Evolutionary conservation across 805 yeast genomes (phyloP).

Genomic region (Lachancea dasiensis): DNA sequence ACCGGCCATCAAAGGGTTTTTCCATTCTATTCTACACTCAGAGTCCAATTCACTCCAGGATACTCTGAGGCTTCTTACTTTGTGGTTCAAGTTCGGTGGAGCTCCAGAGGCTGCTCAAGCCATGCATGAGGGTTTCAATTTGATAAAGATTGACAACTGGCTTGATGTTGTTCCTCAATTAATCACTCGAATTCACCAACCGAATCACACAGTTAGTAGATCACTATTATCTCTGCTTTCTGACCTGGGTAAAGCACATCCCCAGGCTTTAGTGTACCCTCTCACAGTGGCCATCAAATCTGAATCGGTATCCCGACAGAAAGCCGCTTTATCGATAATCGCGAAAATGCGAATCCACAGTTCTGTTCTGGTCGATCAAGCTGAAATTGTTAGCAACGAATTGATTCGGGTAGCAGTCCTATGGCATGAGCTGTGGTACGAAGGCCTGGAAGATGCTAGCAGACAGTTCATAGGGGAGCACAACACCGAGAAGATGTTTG

Average conservation of each 20-base stretch:
- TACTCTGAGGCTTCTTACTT: slow-evolving; percentile 77
- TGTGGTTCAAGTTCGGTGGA: slow-evolving; percentile 97
- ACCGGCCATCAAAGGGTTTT: slow-evolving; percentile 94
- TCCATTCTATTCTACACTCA: slow-evolving; percentile 87
- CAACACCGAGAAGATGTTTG: slow-evolving; percentile 90
- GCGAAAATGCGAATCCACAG: slow-evolving; percentile 91
- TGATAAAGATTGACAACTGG: slow-evolving; percentile 92
- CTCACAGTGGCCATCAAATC: slow-evolving; percentile 93
- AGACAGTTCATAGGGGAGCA: slow-evolving; percentile 89
- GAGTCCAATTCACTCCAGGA: slow-evolving; percentile 87
- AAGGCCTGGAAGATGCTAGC: slow-evolving; percentile 95
- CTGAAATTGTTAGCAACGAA: slow-evolving; percentile 90
- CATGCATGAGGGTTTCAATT: slow-evolving; percentile 80
- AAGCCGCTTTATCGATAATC: slow-evolving; percentile 85
- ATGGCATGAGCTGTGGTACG: slow-evolving; percentile 99
- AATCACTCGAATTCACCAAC: slow-evolving; percentile 94
- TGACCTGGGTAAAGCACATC: slow-evolving; percentile 90
- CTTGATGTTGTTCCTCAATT: slow-evolving; percentile 91
- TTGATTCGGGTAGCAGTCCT: slow-evolving; percentile 89
- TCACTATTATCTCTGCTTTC: slow-evolving; percentile 74
- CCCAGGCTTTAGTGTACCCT: slow-evolving; percentile 94
- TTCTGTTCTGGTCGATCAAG: slow-evolving; percentile 78
- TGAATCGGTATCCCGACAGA: slow-evolving; percentile 81
- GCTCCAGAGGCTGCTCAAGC: slow-evolving; percentile 86
- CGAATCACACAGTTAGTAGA: slow-evolving; percentile 75